These are phyloP conservation scores for Physaria fendleri DNA, from an alignment of 345 rosid species.

Conservation along the genomic window DNA sequence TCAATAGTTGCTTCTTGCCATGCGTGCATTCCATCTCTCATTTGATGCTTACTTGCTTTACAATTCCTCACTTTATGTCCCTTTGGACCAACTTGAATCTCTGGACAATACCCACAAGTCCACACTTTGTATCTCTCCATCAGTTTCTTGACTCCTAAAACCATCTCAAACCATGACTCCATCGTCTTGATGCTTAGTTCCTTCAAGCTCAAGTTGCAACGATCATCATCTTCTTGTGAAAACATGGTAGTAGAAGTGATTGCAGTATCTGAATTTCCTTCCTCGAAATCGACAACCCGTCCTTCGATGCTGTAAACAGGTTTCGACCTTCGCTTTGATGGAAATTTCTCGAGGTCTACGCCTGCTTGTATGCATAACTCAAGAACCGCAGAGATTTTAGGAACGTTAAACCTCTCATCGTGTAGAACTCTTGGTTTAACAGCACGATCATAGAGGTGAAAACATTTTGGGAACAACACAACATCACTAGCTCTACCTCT, in stretches of 20 bases:
- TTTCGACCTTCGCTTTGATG: too few relatives aligned
- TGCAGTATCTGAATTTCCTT: too few relatives aligned
- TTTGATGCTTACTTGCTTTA: constrained; percentile 73
- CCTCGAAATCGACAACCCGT: constrained; percentile 75
- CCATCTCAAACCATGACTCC: constrained; percentile 65
- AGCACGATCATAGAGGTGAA: constrained; percentile 80
- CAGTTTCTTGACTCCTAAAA: constrained; percentile 51
- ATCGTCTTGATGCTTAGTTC: constrained; percentile 46
- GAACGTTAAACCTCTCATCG: constrained; percentile 46
- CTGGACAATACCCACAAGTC: constrained; percentile 78
- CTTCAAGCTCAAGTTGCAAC: constrained; percentile 23
- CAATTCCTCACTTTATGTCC: constrained; percentile 89
- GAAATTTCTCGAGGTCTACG: too few relatives aligned
- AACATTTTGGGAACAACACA: constrained; percentile 60
- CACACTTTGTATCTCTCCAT: constrained; percentile 64
- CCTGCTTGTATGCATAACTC: constrained; percentile 86
- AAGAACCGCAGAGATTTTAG: constrained; percentile 57
- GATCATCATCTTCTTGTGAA: constrained; percentile 1
- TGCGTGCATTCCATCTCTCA: constrained; percentile 71
- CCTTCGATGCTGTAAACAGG: too few relatives aligned
- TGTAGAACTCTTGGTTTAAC: constrained; percentile 72
- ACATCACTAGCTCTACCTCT: constrained; percentile 54
- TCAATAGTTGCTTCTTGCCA: constrained; percentile 87
- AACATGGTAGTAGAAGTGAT: neutral
- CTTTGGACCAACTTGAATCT: constrained; percentile 90